phyloP scores from a whole-genome alignment of 257 asterid species.

The Solanum rostratum region DNA sequence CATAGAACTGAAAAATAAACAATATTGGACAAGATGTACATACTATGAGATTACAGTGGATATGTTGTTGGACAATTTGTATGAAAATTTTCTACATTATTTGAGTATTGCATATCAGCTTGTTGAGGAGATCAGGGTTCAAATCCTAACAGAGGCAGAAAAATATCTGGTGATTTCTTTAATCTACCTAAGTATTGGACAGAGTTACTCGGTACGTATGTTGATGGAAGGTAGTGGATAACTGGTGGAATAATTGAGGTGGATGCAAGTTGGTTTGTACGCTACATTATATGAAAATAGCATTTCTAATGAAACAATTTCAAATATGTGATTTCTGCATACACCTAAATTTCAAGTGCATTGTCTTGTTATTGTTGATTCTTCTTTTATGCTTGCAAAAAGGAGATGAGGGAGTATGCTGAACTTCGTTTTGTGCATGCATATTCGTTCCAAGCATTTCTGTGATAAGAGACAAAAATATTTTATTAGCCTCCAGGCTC shows the following conservation, averaged over 20 bases:
- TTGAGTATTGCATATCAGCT: neutral
- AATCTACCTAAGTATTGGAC: neutral
- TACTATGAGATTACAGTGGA: neutral
- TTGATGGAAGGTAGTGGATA: neutral
- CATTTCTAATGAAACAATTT: neutral
- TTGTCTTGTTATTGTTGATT: neutral
- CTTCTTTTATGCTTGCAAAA: neutral
- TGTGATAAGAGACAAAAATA: neutral
- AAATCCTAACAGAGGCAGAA: neutral
- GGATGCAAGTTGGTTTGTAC: neutral
- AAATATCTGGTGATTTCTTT: neutral
- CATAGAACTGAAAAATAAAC: neutral
- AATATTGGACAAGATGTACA: neutral
- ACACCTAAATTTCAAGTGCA: neutral
- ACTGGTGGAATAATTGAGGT: neutral
- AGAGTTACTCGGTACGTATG: neutral
- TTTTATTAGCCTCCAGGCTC: neutral
- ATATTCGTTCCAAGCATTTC: neutral
- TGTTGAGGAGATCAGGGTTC: neutral
- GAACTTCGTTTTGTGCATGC: neutral
- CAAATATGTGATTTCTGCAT: neutral
- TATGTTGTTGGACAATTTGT: neutral
- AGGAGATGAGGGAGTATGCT: neutral
- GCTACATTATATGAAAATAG: neutral
- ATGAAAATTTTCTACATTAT: neutral